These are phyloP conservation scores for Phyllosticta ampelicida DNA, from an alignment of 2,329 filamentous ascomycete genomes.

Conservation along the genomic window DNA sequence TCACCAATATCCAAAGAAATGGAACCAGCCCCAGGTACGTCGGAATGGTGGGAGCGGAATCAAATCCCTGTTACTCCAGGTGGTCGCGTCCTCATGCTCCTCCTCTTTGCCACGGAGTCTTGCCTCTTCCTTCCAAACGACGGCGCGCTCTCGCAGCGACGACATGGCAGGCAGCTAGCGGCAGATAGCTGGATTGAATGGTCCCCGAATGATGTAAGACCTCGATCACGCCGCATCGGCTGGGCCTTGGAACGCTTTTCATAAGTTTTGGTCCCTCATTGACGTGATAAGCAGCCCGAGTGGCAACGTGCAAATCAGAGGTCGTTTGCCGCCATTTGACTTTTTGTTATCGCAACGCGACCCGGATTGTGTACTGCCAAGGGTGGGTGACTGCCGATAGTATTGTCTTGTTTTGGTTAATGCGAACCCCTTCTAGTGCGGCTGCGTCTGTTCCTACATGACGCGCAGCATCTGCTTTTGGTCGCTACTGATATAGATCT, in stretches of 20 bases:
- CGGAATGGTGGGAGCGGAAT: slow-evolving; percentile 29
- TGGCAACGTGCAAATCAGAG: neutral
- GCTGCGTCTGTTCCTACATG: neutral
- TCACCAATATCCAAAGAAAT: slow-evolving; percentile 34
- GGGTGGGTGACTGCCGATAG: neutral
- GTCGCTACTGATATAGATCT: neutral
- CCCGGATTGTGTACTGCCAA: neutral
- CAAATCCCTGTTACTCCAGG: slow-evolving; percentile 30
- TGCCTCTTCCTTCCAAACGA: slow-evolving; percentile 21
- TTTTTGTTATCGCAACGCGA: neutral
- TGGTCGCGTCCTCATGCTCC: slow-evolving; percentile 36
- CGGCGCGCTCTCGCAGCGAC: slow-evolving; percentile 13
- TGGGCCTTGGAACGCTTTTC: neutral
- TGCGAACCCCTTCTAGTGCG: neutral
- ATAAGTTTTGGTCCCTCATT: neutral
- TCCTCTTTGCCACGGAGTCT: slow-evolving; percentile 30
- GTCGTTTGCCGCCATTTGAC: neutral
- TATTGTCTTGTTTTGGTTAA: neutral
- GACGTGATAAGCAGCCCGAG: neutral
- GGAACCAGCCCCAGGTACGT: slow-evolving; percentile 31
- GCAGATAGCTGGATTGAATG: neutral
- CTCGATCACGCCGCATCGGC: neutral
- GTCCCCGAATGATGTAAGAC: neutral
- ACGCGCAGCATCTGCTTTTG: neutral
- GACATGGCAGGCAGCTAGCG: neutral